Percentiles rank a stretch among this genome's conserved stretches.
These are phyloP conservation scores for Zelopaecilomyces penicillatus DNA, from an alignment of 2,329 filamentous ascomycete genomes.

Conservation along the genomic window DNA sequence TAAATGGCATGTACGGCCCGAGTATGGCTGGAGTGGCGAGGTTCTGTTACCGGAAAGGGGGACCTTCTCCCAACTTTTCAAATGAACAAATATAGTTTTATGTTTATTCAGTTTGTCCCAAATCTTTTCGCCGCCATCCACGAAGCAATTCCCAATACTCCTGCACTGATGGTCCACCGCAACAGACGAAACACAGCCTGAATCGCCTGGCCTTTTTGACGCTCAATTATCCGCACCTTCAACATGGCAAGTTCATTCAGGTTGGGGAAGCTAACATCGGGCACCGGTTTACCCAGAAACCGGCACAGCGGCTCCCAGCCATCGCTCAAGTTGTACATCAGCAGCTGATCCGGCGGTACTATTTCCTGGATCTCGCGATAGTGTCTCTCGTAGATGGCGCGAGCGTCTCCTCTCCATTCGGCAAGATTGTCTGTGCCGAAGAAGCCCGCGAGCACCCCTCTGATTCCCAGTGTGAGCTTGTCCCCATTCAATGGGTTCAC, in stretches of 20 bases:
- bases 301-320: conserved; percentile 27
- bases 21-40: too few species aligned
- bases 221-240: background rate
- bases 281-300: conserved; percentile 24
- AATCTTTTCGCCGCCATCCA: too few species aligned
- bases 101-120: too few species aligned
- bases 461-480: background rate
- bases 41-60: too few species aligned
- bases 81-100: too few species aligned
- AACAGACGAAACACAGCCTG: too few species aligned
- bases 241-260: conserved; percentile 14
- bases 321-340: conserved; percentile 20
- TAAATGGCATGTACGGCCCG: too few species aligned
- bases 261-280: conserved; percentile 19
- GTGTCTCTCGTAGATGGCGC: conserved; percentile 17
- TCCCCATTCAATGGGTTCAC: background rate
- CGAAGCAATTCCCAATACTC: too few species aligned
- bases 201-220: too few species aligned
- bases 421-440: conserved; percentile 10
- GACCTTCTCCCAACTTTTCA: too few species aligned
- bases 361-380: conserved; percentile 17
- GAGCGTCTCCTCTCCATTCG: conserved; percentile 9
- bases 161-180: too few species aligned
- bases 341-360: conserved; percentile 15
- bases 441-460: background rate